Evolutionary conservation across 2,329 filamentous ascomycete genomes (phyloP), one percentile per base, ranked within the genome.

Genomic region (Fusarium sp.): DNA sequence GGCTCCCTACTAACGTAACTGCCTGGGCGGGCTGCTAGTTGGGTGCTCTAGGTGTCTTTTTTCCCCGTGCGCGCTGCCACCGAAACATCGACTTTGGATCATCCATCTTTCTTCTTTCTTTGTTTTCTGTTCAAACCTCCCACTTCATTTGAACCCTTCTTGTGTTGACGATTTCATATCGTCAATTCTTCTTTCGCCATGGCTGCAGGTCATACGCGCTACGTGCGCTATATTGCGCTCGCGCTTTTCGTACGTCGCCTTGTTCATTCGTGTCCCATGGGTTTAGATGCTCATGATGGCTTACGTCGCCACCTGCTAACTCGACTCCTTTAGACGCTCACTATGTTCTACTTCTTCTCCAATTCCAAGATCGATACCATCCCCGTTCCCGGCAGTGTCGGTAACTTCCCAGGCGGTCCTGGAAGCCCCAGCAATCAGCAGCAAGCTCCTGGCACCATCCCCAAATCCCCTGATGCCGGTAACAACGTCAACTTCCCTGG

Each of bases 321-420:
- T 44, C 36, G 36, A 41, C 58, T 56, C 66, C 58, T 57, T 60
- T 59, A 75, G 69, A 73, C 65, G 28, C 67, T 74, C 42, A 72
- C 73, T 72, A 86, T 97, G 72, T 89, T 98, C 82, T 96, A 96
- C 85, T 94, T 96, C 84, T 90, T 97, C 80, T 93, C 94, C 64
- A 85, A 86, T 73, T 87, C 87, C 47, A 85, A 82, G 62, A 85
- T 88, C 75, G 82, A 88, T 63, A 82, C 83, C 53, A 82, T 85
- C 15, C 54, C 78, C 50, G 58, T 80, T 57, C 75, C 70, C 45
- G 56, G 66, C 28, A 70, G 61, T 22, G 66, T 66, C 28, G 70
- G 64, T 41, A 75, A 61, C 47, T 78, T 77, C 61, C 74, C 76
- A 47, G 76, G 76, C 55, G 76, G 76, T 24, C 76, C 76, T 42